A percentile compares a stretch with the other conserved stretches of the same genome.
phyloP scores from a whole-genome alignment of 2,329 filamentous ascomycete species.

The Hirsutella thompsonii region DNA sequence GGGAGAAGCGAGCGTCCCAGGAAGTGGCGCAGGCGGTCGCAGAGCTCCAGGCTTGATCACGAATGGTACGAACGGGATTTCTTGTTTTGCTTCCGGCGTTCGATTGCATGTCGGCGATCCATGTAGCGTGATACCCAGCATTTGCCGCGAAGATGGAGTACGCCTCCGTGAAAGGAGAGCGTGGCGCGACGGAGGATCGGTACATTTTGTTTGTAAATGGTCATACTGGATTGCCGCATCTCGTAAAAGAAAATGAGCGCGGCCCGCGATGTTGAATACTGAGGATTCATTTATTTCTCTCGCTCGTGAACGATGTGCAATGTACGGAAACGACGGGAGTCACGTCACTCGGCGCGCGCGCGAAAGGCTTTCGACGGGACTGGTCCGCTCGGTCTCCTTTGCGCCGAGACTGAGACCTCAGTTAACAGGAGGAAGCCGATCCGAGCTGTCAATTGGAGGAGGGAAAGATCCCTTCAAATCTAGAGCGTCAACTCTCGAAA shows the following conservation, averaged over 20 bases:
- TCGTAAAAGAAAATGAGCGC: constrained; percentile 1
- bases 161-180: constrained; percentile 7
- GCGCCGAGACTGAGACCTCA: too few species aligned
- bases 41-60: constrained; percentile 33
- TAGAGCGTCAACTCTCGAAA: too few species aligned
- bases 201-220: constrained; percentile 4
- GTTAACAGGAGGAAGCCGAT: background rate
- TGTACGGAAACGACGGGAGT: too few species aligned
- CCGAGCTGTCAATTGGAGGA: too few species aligned
- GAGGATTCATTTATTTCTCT: background rate
- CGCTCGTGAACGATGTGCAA: too few species aligned
- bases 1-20: constrained; percentile 63
- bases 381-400: too few species aligned
- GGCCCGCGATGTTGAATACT: constrained; percentile 6
- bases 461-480: too few species aligned
- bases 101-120: constrained; percentile 13
- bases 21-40: constrained; percentile 69
- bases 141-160: constrained; percentile 13
- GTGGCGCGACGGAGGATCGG: constrained; percentile 6
- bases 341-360: too few species aligned
- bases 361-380: too few species aligned
- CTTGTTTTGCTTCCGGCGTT: constrained; percentile 16
- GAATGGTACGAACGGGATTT: constrained; percentile 10
- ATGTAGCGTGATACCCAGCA: constrained; percentile 20
- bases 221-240: background rate